Evolutionary conservation across 2,329 filamentous ascomycete species (phyloP), one percentile per base, ranked within the genome.

Genomic region (Colletotrichum tofieldiae): DNA sequence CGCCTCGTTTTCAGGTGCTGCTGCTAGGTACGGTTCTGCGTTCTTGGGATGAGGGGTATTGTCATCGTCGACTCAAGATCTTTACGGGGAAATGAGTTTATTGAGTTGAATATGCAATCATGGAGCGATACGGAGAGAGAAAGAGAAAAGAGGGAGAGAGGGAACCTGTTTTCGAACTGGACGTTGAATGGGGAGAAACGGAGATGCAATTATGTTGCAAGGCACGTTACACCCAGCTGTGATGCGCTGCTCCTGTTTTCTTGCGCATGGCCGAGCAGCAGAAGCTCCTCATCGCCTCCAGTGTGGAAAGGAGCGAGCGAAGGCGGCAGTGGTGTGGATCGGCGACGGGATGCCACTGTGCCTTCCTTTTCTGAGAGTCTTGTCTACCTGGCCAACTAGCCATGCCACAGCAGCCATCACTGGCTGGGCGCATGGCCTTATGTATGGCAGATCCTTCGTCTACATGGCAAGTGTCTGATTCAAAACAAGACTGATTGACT

Each of bases 191-290:
- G 23, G 23, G 23, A 41, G 14, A 35, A 23, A n/a, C n/a, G n/a
- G 61, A 54, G 60, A 41, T 64, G 37, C 35, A n/a, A 54, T 49
- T 41, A 59, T 18, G 55, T 41, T 43, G 26, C 61, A 64, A 51
- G 61, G 49, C 49, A 64, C 61, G 61, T 64, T 64, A 55, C 61
- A 64, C 61, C 26, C 49, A 64, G 49, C 49, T 45, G 61, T 26
- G 49, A 64, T 52, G 61, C 49, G 59, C 45, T 62, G 59, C 59
- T 62, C 45, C 32, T 63, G 47, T 39, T 51, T 39, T 43, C 47
- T 55, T 55, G 32, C 37, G 20, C 37, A 51, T 32, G 18, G 47
- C 49, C 20, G 43, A 29, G 20, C 59, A 37, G 26, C 9, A 18
- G 41, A 35, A 49, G 43, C 41, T 56, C 35, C 54, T 41, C 54